These are phyloP conservation scores for Leishmania arabica DNA, from an alignment of 208 protist genomes.

Conservation along the genomic window DNA sequence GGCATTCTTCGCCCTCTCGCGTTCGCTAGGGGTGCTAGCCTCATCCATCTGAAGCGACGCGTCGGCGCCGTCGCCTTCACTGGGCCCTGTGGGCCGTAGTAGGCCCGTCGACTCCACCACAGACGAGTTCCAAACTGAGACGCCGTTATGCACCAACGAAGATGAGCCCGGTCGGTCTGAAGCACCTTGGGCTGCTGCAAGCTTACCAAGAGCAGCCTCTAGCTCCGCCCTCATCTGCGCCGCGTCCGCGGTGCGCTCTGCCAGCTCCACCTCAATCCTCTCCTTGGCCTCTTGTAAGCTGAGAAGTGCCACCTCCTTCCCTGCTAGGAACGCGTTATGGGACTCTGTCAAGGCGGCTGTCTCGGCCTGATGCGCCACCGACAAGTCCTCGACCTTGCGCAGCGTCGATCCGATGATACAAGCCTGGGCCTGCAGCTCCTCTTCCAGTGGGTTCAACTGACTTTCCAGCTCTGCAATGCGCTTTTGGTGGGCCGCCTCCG, in stretches of 20 bases:
- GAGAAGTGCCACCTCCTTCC: slow-evolving; percentile 6
- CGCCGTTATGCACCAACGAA: background rate
- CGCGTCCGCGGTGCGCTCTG: background rate
- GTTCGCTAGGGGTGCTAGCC: background rate
- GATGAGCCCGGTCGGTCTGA: background rate
- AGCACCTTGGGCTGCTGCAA: slow-evolving; percentile 12
- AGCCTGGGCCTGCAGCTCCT: slow-evolving; percentile 21
- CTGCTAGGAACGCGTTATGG: background rate
- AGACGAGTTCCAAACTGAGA: background rate
- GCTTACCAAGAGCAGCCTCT: background rate
- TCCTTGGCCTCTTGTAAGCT: slow-evolving; percentile 9
- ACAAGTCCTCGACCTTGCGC: slow-evolving; percentile 21
- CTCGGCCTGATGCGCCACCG: slow-evolving; percentile 9
- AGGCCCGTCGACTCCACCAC: background rate
- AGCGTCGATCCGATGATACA: slow-evolving; percentile 9
- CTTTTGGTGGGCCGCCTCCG: slow-evolving; percentile 2
- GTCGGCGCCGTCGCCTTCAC: background rate
- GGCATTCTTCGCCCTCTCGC: background rate
- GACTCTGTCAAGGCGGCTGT: slow-evolving; percentile 3
- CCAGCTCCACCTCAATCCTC: slow-evolving; percentile 4
- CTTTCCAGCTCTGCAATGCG: slow-evolving; percentile 22
- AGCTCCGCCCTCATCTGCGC: slow-evolving; percentile 11
- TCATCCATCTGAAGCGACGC: background rate
- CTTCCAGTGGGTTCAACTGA: slow-evolving; percentile 14
- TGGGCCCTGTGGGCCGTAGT: background rate